Percentiles rank a stretch among this genome's conserved stretches.
These are phyloP conservation scores for Fusarium heterosporum DNA, from an alignment of 2,329 filamentous ascomycete genomes.

Conservation along the genomic window DNA sequence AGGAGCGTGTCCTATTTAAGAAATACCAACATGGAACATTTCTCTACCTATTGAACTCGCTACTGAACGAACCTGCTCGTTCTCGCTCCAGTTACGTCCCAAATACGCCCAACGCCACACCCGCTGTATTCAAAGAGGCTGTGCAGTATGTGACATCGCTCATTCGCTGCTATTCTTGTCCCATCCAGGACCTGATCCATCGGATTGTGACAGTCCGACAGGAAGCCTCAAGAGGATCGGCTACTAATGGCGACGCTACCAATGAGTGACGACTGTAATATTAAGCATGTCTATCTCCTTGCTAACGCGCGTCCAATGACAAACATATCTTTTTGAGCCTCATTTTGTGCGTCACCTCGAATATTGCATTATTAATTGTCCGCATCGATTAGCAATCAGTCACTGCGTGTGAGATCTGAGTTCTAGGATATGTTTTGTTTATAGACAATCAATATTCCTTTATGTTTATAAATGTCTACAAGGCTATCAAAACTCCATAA, in stretches of 20 bases:
- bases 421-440: neutral
- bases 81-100: slow-evolving; percentile 10
- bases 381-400: neutral
- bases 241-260: slow-evolving; percentile 21
- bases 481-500: neutral
- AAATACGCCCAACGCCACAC: slow-evolving; percentile 38
- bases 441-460: neutral
- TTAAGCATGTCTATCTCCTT: neutral
- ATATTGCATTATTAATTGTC: neutral
- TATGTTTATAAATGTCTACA: slow-evolving; percentile 10
- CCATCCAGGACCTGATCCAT: neutral
- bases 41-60: neutral
- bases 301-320: slow-evolving; percentile 36
- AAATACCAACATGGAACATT: neutral
- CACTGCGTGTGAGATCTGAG: neutral
- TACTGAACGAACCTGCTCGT: neutral
- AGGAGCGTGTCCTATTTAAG: neutral
- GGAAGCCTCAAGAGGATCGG: slow-evolving; percentile 14
- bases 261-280: slow-evolving; percentile 8
- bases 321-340: slow-evolving; percentile 26
- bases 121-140: slow-evolving; percentile 36
- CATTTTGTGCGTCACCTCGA: slow-evolving; percentile 29
- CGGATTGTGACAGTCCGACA: slow-evolving; percentile 24
- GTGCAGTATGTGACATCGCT: slow-evolving; percentile 25
- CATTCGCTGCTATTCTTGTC: slow-evolving; percentile 34